Base-by-base conservation (phyloP, 805 yeast genomes). In the Sugiyamaella floridensis region DNA sequence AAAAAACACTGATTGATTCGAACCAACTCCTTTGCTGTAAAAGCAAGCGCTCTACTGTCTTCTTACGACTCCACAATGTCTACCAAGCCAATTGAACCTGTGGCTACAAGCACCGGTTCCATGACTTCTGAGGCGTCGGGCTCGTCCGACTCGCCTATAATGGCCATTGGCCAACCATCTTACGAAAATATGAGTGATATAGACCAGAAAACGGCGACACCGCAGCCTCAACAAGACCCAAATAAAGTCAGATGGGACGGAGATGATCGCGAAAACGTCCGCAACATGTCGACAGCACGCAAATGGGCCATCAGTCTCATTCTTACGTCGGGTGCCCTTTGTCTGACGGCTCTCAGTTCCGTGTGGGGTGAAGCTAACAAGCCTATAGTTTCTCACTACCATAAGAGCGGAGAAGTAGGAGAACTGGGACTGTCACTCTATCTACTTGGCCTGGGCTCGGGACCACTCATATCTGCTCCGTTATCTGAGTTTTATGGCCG, bases 391-490 rank as follows among this genome's bases (percentile, higher is more conserved):
- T 58, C 51, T 3, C 59, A 26, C 3, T 52, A 40, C 29, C 32
- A 43, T n/a, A 46, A 32, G 3, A 29, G 51, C 40, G 29, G n/a
- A 7, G 55, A 52, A 32, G 55, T 52, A 6, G 51, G 50, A 9
- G 48, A 43, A 12, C 49, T 78, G 47, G 77, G 77, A 10, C 75
- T 80, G n/a, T 72, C 82, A 1, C 67, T 80, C 41, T 79, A 72
- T 67, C 71, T 79, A 20, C 67, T 82, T 28, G 81, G 86, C 32
- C 80, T 86, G 58, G 90, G 86, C 0, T 71, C 79, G 61, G 81
- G 82, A 1, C 80, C 89, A 1, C 71, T 84, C 47, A 66, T 86
- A 51, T 65, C 82, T 42, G 87, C 89, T 1, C 93, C 93, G 2
- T 71, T 52, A 18, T 40, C 47, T 4, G 55, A 52, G 18, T 40